Conservation (phyloP, 371 early-diverging fungal species). For the Syncephalastrum monosporum region DNA sequence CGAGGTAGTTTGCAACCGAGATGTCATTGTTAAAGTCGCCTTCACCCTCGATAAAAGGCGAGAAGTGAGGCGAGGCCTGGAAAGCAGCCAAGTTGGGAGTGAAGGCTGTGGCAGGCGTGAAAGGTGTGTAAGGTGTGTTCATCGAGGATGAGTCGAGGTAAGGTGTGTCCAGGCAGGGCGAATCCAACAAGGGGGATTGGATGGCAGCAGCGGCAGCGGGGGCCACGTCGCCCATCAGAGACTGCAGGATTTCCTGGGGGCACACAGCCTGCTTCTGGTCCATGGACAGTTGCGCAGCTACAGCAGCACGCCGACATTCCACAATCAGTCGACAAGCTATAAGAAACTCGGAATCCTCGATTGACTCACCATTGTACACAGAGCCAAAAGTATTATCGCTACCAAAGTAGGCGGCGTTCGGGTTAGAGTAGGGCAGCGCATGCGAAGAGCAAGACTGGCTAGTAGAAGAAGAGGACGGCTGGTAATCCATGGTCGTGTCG, state of each 20-base stretch:
- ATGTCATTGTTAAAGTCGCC: slow-evolving; percentile 14
- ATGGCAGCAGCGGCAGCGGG: slow-evolving; percentile 23
- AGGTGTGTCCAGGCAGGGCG: slow-evolving; percentile 36
- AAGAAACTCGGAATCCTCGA: slow-evolving; percentile 13
- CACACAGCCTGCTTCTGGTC: slow-evolving; percentile 6
- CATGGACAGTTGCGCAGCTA: slow-evolving; percentile 15
- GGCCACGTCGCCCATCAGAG: slow-evolving; percentile 19
- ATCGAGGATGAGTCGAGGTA: slow-evolving; percentile 23
- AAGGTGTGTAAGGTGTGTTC: slow-evolving; percentile 35
- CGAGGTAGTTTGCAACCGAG: slow-evolving; percentile 26
- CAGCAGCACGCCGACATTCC: slow-evolving; percentile 12
- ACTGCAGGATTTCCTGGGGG: slow-evolving; percentile 7
- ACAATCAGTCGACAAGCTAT: slow-evolving; percentile 20
- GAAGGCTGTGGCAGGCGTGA: slow-evolving; percentile 33
- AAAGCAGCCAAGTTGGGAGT: slow-evolving; percentile 30
- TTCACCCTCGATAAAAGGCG: slow-evolving; percentile 18
- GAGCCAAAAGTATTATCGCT: slow-evolving; percentile 1
- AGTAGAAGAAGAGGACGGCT: slow-evolving; percentile 10
- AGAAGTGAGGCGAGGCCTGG: slow-evolving; percentile 21
- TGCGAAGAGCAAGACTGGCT: background rate
- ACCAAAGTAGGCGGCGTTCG: background rate
- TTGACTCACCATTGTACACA: slow-evolving; percentile 19
- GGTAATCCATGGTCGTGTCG: slow-evolving; percentile 1
- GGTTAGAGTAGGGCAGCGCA: no score
- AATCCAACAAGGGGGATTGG: slow-evolving; percentile 32